Evolutionary conservation across 768 basidiomycete genomes (phyloP).

Genomic region (Aureoboletus auriporus): DNA sequence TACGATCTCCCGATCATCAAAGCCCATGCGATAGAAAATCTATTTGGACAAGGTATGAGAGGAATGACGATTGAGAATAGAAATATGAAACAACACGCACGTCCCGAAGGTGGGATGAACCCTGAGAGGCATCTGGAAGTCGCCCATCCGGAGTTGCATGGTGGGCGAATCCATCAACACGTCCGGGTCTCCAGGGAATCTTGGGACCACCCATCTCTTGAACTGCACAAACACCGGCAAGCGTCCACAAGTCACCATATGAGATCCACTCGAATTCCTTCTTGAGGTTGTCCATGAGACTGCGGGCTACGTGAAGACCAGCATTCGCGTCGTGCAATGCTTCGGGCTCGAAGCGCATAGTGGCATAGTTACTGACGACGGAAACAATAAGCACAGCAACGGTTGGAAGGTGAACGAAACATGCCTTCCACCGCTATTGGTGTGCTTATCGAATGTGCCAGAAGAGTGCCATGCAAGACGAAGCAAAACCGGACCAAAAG

Average conservation of each 20-base stretch:
- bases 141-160: slow-evolving; percentile 84
- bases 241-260: slow-evolving; percentile 96
- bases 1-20: slow-evolving; percentile 97
- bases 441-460: slow-evolving; percentile 85
- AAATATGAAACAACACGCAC: slow-evolving; percentile 34
- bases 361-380: slow-evolving; percentile 83
- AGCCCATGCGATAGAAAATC: slow-evolving; percentile 80
- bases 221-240: slow-evolving; percentile 87
- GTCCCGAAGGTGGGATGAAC: slow-evolving; percentile 78
- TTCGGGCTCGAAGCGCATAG: slow-evolving; percentile 96
- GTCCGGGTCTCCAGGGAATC: slow-evolving; percentile 90
- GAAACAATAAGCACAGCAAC: slow-evolving; percentile 2
- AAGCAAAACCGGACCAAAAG: slow-evolving; percentile 81
- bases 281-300: slow-evolving; percentile 83
- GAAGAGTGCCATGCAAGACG: slow-evolving; percentile 95
- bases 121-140: slow-evolving; percentile 84
- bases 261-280: slow-evolving; percentile 88
- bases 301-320: slow-evolving; percentile 77
- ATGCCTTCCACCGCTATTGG: slow-evolving; percentile 76
- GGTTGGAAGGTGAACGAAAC: slow-evolving; percentile 6
- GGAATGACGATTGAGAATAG: not conserved
- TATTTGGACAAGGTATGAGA: slow-evolving; percentile 9
- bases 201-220: slow-evolving; percentile 93
- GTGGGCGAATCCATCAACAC: slow-evolving; percentile 78
- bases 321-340: slow-evolving; percentile 79